Evolutionary conservation across 768 basidiomycete genomes (phyloP).

Genomic region (Lactarius sanguifluus): DNA sequence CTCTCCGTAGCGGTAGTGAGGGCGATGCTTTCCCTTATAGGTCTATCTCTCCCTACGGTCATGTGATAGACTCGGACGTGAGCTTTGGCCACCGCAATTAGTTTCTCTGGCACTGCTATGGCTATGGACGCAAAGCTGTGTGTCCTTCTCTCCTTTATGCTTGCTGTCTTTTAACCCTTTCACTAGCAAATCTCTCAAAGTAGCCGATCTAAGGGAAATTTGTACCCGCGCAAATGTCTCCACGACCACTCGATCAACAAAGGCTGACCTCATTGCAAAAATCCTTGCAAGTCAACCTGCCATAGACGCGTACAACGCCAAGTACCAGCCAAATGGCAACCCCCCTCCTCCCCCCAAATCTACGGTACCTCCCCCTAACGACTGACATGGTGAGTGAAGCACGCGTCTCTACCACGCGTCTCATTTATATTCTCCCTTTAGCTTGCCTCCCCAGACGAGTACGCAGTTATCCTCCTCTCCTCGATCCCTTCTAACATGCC

Average conservation of each 20-base stretch:
- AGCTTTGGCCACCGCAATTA: background rate
- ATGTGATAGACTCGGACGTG: background rate
- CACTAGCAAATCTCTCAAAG: slow-evolving; percentile 63
- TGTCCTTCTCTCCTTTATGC: slow-evolving; percentile 23
- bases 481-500: background rate
- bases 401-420: slow-evolving; percentile 11
- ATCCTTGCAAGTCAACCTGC: slow-evolving; percentile 56
- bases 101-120: slow-evolving; percentile 33
- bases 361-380: slow-evolving; percentile 20
- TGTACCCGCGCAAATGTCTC: slow-evolving; percentile 52
- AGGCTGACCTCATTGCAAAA: slow-evolving; percentile 63
- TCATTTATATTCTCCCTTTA: slow-evolving; percentile 27
- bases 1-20: no score
- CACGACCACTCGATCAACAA: slow-evolving; percentile 58
- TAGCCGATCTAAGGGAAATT: slow-evolving; percentile 65
- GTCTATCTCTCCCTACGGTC: background rate
- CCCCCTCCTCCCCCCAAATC: slow-evolving; percentile 23
- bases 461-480: slow-evolving; percentile 19
- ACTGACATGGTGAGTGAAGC: slow-evolving; percentile 35
- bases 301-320: slow-evolving; percentile 47
- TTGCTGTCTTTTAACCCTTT: slow-evolving; percentile 12
- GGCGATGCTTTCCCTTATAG: background rate
- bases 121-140: slow-evolving; percentile 45
- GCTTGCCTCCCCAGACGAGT: slow-evolving; percentile 39
- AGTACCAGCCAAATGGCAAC: slow-evolving; percentile 25